A percentile compares a stretch with the other conserved stretches of the same genome.
phyloP scores from a whole-genome alignment of 164 flowering plant genomes.

The Berberis vulgaris region DNA sequence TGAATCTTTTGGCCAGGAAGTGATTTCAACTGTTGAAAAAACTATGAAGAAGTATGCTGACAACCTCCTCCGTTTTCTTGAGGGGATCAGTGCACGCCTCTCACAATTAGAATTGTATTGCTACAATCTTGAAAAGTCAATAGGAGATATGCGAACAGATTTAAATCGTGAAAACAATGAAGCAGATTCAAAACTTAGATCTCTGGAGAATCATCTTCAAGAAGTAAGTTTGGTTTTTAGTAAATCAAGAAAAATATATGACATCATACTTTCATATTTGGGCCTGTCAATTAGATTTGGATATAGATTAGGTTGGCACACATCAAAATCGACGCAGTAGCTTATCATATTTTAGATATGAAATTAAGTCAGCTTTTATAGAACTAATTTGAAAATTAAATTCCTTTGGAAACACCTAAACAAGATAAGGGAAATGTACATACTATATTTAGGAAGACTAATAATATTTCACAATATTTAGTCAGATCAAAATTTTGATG shows the following conservation, averaged over 20 bases:
- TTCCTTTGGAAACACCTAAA: no score
- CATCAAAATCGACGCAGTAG: no score
- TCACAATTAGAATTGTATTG: slow-evolving; percentile 87
- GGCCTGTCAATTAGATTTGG: no score
- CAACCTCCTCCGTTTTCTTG: slow-evolving; percentile 80
- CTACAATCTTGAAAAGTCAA: slow-evolving; percentile 79
- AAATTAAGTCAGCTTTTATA: no score
- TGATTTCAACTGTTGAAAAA: slow-evolving; percentile 57
- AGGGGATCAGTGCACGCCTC: slow-evolving; percentile 84
- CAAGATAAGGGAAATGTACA: no score
- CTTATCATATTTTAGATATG: no score
- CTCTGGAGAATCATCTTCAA: slow-evolving; percentile 85
- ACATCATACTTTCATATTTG: no score
- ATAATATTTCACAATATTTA: no score
- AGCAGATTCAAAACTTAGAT: slow-evolving; percentile 65
- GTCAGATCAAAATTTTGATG: no score
- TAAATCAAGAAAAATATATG: background rate
- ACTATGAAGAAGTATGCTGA: slow-evolving; percentile 83
- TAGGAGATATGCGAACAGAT: slow-evolving; percentile 86
- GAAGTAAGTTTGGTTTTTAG: slow-evolving; percentile 44
- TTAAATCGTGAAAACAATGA: slow-evolving; percentile 66
- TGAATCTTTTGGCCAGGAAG: slow-evolving; percentile 49
- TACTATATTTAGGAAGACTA: no score
- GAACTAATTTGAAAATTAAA: no score
- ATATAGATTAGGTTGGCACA: no score